These are phyloP conservation scores for Silene vulgaris DNA, from an alignment of 179 eudicot species.

Conservation along the genomic window DNA sequence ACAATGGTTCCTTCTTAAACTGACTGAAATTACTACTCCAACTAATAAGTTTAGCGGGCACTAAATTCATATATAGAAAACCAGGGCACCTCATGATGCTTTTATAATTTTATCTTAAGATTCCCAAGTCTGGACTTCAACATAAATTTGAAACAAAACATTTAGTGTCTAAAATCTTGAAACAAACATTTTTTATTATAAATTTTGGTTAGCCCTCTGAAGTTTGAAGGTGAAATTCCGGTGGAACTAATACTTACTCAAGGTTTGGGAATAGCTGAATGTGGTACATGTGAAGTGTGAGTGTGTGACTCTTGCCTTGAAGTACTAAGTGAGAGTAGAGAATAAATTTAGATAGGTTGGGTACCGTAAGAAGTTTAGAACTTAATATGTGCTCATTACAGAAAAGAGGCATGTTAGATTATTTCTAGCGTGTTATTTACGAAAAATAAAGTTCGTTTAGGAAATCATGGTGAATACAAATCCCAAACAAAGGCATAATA, in stretches of 20 bases:
- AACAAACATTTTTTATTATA: background rate
- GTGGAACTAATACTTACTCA: background rate
- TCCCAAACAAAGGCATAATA: background rate
- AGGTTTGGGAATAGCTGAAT: background rate
- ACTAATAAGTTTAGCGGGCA: background rate
- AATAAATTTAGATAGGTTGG: background rate
- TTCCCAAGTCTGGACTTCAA: background rate
- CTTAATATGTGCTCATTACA: background rate
- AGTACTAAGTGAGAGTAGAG: conserved; percentile 1
- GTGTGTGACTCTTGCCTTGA: background rate
- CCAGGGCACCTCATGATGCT: background rate
- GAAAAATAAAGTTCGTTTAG: background rate
- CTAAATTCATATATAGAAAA: background rate
- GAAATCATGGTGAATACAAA: background rate
- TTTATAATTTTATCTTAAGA: background rate
- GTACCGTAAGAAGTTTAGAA: background rate
- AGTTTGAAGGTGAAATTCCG: background rate
- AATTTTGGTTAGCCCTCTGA: background rate
- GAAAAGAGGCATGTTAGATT: background rate
- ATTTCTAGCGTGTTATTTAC: background rate
- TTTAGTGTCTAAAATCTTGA: background rate
- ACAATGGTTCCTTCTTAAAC: too few species aligned
- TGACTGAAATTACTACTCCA: background rate
- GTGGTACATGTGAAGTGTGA: background rate
- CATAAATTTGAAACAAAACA: background rate